These are phyloP conservation scores for Prosopis cineraria DNA, from an alignment of 306 rosid species.

Conservation along the genomic window DNA sequence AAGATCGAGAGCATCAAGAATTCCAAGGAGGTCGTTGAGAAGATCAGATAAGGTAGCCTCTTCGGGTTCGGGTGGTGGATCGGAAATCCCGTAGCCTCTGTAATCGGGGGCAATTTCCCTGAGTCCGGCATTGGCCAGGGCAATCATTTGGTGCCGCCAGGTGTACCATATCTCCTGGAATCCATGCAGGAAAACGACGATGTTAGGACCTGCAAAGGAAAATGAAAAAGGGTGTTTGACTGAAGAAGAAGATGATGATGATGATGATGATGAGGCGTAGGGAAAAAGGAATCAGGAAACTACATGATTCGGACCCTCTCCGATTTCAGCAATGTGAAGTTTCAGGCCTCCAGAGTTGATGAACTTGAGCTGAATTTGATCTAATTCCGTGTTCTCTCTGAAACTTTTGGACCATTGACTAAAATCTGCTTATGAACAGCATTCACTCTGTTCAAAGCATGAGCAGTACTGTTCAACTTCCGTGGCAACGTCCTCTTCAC, in stretches of 20 bases:
- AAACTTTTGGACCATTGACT: background rate
- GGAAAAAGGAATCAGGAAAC: background rate
- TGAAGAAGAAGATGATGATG: background rate
- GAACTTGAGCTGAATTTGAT: slow-evolving; percentile 65
- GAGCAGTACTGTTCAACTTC: background rate
- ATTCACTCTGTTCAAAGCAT: background rate
- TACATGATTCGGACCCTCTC: slow-evolving; percentile 49
- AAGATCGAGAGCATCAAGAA: slow-evolving; percentile 56
- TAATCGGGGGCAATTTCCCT: slow-evolving; percentile 71
- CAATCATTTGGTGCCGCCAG: slow-evolving; percentile 90
- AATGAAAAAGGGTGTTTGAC: background rate
- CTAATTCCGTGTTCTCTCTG: background rate
- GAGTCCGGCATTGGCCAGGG: slow-evolving; percentile 61
- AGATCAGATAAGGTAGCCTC: slow-evolving; percentile 44
- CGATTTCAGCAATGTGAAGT: slow-evolving; percentile 70
- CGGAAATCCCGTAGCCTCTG: slow-evolving; percentile 84
- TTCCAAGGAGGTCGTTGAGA: slow-evolving; percentile 50
- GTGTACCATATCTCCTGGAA: slow-evolving; percentile 96
- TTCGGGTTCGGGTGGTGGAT: slow-evolving; percentile 49
- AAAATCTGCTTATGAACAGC: background rate
- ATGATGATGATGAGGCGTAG: background rate
- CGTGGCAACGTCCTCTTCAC: too few species aligned
- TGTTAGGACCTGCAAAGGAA: slow-evolving; percentile 53
- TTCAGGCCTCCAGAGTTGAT: slow-evolving; percentile 51
- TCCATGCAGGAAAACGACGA: slow-evolving; percentile 72